Evolutionary conservation across 2,329 filamentous ascomycete species (phyloP), one percentile per base, ranked within the genome.

Genomic region (Fusarium tanahbumbuense): DNA sequence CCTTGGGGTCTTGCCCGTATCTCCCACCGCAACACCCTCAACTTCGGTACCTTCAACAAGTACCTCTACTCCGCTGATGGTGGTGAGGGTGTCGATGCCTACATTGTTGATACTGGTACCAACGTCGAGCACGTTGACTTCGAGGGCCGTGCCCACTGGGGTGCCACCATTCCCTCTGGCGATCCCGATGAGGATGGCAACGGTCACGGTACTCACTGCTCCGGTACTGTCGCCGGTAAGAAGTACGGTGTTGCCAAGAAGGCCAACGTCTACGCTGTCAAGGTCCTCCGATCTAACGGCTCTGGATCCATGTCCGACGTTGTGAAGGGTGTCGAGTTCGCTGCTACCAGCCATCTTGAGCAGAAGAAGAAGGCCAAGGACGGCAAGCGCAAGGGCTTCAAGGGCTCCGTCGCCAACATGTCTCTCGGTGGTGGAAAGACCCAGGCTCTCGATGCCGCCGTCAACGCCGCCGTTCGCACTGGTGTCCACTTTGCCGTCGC

Each of bases 211-310:
- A 99, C 96, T 78, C 96, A 99, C 88, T 99, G 96, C 90, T 98
- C 96, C 71, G 96, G 96, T 76, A 99, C 97, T 69, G 91, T 99
- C 77, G 96, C 93, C 73, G 96, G 97, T 80, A 97, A 96, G 90
- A 98, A 97, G 87, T 99, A 97, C 80, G 96, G 96, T 89, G 96
- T 99, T 71, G 95, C 96, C 81, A 99, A 99, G 91, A 98, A 98
- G 89, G 96, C 97, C 79, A 90, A 93, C 76, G 87, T 99, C 81
- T 94, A 97, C 78, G 96, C 96, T 72, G 94, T 99, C 87, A 99
- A 99, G 91, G 96, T 99, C 42, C 92, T 99, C 76, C 90, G 92
- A 80, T 98, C 95, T 76, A 99, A 97, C 83, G 96, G 96, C 77
- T 98, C 95, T 52, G 96, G 96, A 77, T 94, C 93, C 80, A 99